phyloP scores from a whole-genome alignment of 768 basidiomycete genomes.

The Hebeloma cylindrosporum region DNA sequence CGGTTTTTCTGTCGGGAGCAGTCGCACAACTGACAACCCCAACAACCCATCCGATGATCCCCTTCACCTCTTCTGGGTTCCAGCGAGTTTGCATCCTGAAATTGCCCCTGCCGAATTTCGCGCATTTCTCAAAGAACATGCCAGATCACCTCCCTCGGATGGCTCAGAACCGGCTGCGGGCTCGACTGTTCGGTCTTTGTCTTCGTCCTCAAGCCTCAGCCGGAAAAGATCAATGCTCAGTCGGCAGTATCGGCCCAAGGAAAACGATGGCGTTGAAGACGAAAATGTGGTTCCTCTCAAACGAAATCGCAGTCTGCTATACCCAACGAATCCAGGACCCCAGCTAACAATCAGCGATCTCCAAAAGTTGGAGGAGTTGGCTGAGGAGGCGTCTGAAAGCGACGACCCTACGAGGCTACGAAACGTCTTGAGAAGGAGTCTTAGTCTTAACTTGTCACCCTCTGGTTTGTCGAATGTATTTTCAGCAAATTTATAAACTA shows the following conservation, averaged over 20 bases:
- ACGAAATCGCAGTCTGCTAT: slow-evolving; percentile 67
- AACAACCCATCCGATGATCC: slow-evolving; percentile 66
- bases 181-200: slow-evolving; percentile 43
- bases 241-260: slow-evolving; percentile 84
- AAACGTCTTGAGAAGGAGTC: slow-evolving; percentile 77
- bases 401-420: slow-evolving; percentile 81
- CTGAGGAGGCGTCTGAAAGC: slow-evolving; percentile 83
- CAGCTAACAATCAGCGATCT: slow-evolving; percentile 92
- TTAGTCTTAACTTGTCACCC: slow-evolving; percentile 84
- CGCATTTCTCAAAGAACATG: slow-evolving; percentile 92
- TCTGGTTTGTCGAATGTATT: slow-evolving; percentile 61
- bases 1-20: slow-evolving; percentile 17
- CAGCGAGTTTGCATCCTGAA: slow-evolving; percentile 94
- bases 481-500: slow-evolving; percentile 8
- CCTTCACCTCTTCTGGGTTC: slow-evolving; percentile 97
- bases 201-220: slow-evolving; percentile 52
- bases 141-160: slow-evolving; percentile 60
- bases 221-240: slow-evolving; percentile 94
- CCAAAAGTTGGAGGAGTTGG: slow-evolving; percentile 91
- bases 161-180: slow-evolving; percentile 33
- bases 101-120: slow-evolving; percentile 96
- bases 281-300: slow-evolving; percentile 64
- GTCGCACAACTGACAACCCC: slow-evolving; percentile 26
- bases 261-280: slow-evolving; percentile 75
- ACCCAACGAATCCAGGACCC: slow-evolving; percentile 62